Conservation (phyloP, 306 rosid species). For the Vigna angularis region DNA sequence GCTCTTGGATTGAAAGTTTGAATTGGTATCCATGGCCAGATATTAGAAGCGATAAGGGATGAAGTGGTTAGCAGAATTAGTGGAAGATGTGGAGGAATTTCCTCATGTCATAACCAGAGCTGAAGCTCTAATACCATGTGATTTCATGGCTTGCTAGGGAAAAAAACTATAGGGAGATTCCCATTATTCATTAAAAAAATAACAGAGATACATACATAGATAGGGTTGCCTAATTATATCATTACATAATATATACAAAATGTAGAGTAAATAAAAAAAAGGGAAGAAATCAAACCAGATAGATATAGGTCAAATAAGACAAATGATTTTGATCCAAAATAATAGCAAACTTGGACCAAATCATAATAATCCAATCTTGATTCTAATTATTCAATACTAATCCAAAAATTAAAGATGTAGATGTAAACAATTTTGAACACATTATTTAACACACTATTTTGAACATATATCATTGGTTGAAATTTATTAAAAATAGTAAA, state of each 20-base stretch:
- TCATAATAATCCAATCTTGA: not conserved
- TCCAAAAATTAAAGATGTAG: too few species aligned
- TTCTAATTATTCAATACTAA: too few species aligned
- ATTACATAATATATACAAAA: not conserved
- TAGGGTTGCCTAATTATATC: not conserved
- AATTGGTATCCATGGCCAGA: too few species aligned
- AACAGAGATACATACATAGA: not conserved
- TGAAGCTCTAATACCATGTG: not conserved
- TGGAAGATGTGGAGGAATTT: not conserved
- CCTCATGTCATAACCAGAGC: not conserved
- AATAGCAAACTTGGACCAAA: not conserved
- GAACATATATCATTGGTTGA: too few species aligned
- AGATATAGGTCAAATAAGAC: not conserved
- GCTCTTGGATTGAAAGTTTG: too few species aligned
- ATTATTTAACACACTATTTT: too few species aligned
- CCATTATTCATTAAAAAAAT: not conserved
- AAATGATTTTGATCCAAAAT: not conserved
- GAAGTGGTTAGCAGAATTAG: not conserved
- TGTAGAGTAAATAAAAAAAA: not conserved
- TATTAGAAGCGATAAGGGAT: not conserved
- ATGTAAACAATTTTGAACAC: not conserved
- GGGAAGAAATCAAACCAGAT: not conserved
- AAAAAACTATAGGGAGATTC: not conserved
- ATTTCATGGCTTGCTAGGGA: not conserved
- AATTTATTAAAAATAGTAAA: too few species aligned